phyloP scores from a whole-genome alignment of 1,139 yeast species.

The Arxiozyma slooffiae region DNA sequence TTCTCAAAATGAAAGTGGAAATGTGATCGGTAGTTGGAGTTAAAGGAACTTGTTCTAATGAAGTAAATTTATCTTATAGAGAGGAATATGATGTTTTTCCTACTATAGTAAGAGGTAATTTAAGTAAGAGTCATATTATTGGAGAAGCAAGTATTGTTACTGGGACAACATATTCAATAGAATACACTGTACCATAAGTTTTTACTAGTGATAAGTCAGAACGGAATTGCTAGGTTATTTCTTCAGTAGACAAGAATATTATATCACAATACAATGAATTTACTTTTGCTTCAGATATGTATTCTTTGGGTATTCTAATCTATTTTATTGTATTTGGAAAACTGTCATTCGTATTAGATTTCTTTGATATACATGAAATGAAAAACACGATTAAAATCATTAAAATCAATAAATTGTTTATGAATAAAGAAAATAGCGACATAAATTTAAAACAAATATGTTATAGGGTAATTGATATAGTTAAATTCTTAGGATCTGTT shows the following conservation, averaged over 20 bases:
- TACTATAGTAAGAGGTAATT: constrained; percentile 68
- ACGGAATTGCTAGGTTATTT: constrained; percentile 2
- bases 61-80: constrained; percentile 4
- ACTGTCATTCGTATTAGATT: constrained; percentile 46
- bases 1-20: constrained; percentile 11
- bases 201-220: constrained; percentile 31
- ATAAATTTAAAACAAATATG: constrained; percentile 31
- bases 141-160: constrained; percentile 48
- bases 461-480: constrained; percentile 33
- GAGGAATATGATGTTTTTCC: constrained; percentile 37
- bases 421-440: constrained; percentile 16
- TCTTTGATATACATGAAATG: constrained; percentile 31
- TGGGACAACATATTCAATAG: constrained; percentile 81
- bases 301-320: constrained; percentile 72
- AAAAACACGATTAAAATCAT: constrained; percentile 35
- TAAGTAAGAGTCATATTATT: constrained; percentile 78
- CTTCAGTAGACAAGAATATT: background rate
- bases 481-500: constrained; percentile 32
- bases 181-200: constrained; percentile 79
- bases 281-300: constrained; percentile 64
- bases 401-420: constrained; percentile 18
- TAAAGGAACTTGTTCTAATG: background rate
- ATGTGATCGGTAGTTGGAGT: constrained; percentile 2
- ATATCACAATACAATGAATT: constrained; percentile 38
- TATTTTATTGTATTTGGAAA: constrained; percentile 62